These are phyloP conservation scores for Dichotomocladium elegans DNA, from an alignment of 371 early-diverging fungal species.

Conservation along the genomic window DNA sequence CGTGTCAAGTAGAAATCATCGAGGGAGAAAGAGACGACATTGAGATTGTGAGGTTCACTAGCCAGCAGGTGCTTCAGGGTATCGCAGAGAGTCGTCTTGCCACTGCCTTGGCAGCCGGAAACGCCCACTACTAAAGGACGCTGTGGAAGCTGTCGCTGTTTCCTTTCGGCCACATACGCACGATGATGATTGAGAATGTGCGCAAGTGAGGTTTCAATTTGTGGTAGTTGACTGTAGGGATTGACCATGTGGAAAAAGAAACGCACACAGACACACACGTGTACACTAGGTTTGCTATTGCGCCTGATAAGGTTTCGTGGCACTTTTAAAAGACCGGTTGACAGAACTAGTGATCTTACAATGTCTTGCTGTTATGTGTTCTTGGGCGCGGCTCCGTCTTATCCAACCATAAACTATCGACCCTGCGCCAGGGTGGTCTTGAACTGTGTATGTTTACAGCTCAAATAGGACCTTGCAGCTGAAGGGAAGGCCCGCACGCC, in stretches of 20 bases:
- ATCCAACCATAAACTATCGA: too few species aligned
- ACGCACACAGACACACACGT: too few species aligned
- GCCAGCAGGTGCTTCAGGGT: constrained; percentile 44
- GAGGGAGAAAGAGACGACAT: constrained; percentile 66
- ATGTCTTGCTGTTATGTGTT: too few species aligned
- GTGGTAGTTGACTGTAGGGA: constrained; percentile 30
- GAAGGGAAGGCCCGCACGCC: too few species aligned
- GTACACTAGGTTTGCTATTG: too few species aligned
- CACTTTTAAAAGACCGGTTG: too few species aligned
- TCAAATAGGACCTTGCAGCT: too few species aligned
- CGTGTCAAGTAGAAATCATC: constrained; percentile 87
- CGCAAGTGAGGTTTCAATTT: constrained; percentile 32
- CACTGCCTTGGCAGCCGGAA: constrained; percentile 79
- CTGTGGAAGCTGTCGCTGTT: constrained; percentile 9
- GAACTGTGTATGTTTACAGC: too few species aligned
- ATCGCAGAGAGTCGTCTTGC: constrained; percentile 69
- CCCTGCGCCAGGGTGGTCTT: too few species aligned
- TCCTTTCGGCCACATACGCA: constrained; percentile 16
- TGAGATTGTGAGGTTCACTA: constrained; percentile 41
- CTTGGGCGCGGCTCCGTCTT: too few species aligned
- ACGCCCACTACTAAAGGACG: constrained; percentile 69
- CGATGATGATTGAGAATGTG: constrained; percentile 39
- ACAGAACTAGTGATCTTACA: too few species aligned
- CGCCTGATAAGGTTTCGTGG: too few species aligned
- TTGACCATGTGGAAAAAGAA: neutral